Evolutionary conservation across 257 asterid genomes (phyloP), one percentile per base, ranked within the genome.

Genomic region (Przewalskia tangutica): DNA sequence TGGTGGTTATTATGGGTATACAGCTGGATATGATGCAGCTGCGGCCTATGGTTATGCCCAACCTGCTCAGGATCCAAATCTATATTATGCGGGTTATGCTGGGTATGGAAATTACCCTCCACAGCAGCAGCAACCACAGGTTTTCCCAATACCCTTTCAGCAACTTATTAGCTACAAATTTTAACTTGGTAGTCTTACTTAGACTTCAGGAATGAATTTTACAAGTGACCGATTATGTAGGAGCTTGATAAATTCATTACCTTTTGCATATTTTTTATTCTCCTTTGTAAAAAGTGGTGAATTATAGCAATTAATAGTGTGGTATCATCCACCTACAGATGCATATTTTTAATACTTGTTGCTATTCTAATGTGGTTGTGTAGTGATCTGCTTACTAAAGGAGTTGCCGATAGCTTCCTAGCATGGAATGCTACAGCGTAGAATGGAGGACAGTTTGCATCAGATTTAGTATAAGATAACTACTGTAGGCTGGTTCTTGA

Each of bases 41-140:
- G 76, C 76, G 3, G 59, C 86, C 71, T 89, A 89, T 89, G 90
- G 90, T 34, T 89, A 89, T 85, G 84, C 89, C 48, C 90, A 84
- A 54, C 78, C 86, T 5, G 85, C 90, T 50, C 91, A 86, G 87
- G 91, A 89, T 73, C 87, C 90, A 40, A 89, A 85, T 83, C 51
- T 89, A 64, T 86, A 85, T 83, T 89, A 89, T 63, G 88, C 73
- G 42, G 91, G 90, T 6, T 86, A 88, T 20, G 86, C 89, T n/a
- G 90, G 90, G 51, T 89, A 86, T 82, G 90, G 90, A 55, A 84
- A 78, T 67, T 86, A 86, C 62, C 83, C 88, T 60, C 85, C 84
- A 27, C 90, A 87, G 83, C 91, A 83, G 86, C 94, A 85, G 55
- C 91, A 83, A 90, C 85, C 90, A 79, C 93, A 91, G 97, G 95